Percentiles rank a stretch among this genome's conserved stretches.
phyloP scores from a whole-genome alignment of 106 monocot species.

The Cymbidium sinense region DNA sequence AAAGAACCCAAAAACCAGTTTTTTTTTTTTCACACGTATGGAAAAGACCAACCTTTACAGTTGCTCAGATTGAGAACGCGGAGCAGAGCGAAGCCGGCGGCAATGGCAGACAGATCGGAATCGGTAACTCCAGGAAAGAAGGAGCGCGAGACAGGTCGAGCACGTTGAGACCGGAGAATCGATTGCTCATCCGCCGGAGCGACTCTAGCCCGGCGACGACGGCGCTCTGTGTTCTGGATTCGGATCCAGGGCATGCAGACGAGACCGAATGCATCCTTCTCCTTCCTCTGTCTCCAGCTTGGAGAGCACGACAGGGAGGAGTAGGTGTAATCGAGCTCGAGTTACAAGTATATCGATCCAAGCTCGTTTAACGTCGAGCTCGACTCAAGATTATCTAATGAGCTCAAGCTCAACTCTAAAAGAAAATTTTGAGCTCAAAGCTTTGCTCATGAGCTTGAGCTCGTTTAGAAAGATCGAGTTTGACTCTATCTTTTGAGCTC shows the following conservation, averaged over 20 bases:
- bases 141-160: slow-evolving; percentile 79
- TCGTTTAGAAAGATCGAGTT: no score
- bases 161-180: slow-evolving; percentile 60
- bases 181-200: slow-evolving; percentile 63
- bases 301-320: slow-evolving; percentile 51
- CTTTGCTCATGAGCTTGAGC: no score
- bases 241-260: slow-evolving; percentile 88
- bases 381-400: no score
- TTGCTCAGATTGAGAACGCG: slow-evolving; percentile 43
- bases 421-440: no score
- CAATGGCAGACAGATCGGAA: slow-evolving; percentile 65
- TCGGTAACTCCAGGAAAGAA: slow-evolving; percentile 88
- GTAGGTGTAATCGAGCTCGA: no score
- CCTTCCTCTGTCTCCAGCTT: slow-evolving; percentile 44
- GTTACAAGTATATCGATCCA: no score
- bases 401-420: no score
- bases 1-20: not conserved
- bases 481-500: no score
- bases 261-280: slow-evolving; percentile 66
- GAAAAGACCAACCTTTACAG: slow-evolving; percentile 63
- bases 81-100: slow-evolving; percentile 35
- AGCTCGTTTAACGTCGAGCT: no score
- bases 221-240: slow-evolving; percentile 70
- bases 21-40: not conserved
- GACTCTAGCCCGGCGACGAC: slow-evolving; percentile 55